A percentile compares a stretch with the other conserved stretches of the same genome.
Evolutionary conservation across 768 basidiomycete species (phyloP).

Genomic region (Cystobasidium tubakii): DNA sequence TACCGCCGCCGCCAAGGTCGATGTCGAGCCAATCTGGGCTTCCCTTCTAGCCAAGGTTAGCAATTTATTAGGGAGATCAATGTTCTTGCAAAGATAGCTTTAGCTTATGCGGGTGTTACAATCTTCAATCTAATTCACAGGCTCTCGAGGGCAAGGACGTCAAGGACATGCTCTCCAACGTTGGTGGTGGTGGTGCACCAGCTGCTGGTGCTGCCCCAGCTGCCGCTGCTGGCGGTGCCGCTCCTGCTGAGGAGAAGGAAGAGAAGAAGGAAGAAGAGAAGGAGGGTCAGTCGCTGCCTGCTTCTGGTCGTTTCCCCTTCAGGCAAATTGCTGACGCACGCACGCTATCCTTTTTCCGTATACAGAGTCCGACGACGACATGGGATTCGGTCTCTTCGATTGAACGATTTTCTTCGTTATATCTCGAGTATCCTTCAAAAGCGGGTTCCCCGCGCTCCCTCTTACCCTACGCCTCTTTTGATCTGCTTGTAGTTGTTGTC

Average conservation of each 20-base stretch:
- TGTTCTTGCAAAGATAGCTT: neutral
- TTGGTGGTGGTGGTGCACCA: conserved; percentile 84
- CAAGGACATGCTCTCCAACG: conserved; percentile 89
- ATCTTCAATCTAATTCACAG: conserved; percentile 12
- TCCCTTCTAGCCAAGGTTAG: conserved; percentile 74
- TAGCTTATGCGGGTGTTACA: neutral
- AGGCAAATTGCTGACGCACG: neutral
- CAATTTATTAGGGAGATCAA: neutral
- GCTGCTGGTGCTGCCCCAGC: conserved; percentile 62
- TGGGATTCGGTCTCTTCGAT: conserved; percentile 85
- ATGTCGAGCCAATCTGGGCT: conserved; percentile 96
- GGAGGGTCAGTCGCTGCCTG: conserved; percentile 35
- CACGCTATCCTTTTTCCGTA: neutral
- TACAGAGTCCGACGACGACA: conserved; percentile 48
- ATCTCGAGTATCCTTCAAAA: conserved; percentile 2
- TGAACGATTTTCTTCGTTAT: conserved; percentile 9
- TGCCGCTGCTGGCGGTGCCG: conserved; percentile 58
- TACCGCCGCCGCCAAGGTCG: conserved; percentile 72
- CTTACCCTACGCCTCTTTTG: neutral
- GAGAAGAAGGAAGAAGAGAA: conserved; percentile 45
- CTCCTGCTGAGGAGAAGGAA: conserved; percentile 59
- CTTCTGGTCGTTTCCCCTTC: neutral
- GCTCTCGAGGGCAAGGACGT: conserved; percentile 97
- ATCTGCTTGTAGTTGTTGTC: conserved; percentile 8
- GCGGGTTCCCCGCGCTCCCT: neutral